Conservation (phyloP, 1,284 basidiomycete species). For the Sphaerobolus stellatus region DNA sequence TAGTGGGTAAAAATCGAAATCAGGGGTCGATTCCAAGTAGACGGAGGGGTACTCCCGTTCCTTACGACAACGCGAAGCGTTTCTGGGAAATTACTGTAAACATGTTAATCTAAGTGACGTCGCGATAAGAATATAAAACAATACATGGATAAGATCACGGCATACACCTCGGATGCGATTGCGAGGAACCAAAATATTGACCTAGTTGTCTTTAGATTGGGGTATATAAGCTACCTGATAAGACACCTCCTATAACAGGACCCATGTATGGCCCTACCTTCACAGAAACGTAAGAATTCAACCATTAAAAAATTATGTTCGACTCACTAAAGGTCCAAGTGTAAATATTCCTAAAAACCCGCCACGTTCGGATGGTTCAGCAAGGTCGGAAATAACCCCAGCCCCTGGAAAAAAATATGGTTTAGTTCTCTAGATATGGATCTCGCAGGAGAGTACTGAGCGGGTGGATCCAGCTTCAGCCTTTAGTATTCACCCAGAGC, state of each 20-base stretch:
- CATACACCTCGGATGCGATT: slow-evolving; percentile 55
- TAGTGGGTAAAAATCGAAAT: slow-evolving; percentile 46
- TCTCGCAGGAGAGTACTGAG: too few relatives aligned
- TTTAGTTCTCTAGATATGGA: too few relatives aligned
- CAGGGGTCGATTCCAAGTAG: slow-evolving; percentile 50
- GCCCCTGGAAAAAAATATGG: slow-evolving; percentile 14
- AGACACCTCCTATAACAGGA: slow-evolving; percentile 58
- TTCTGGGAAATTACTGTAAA: slow-evolving; percentile 57
- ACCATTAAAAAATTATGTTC: not conserved
- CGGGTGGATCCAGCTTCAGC: too few relatives aligned
- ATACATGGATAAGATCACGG: slow-evolving; percentile 55
- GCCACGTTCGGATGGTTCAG: slow-evolving; percentile 38
- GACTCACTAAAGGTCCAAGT: slow-evolving; percentile 38
- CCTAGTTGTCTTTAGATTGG: slow-evolving; percentile 31
- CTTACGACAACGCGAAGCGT: slow-evolving; percentile 56
- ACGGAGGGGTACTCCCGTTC: slow-evolving; percentile 54
- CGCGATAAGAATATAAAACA: slow-evolving; percentile 22
- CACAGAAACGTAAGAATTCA: not conserved
- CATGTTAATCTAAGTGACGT: not conserved
- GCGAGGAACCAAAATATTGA: slow-evolving; percentile 80
- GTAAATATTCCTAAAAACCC: slow-evolving; percentile 39
- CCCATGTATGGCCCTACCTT: slow-evolving; percentile 53
- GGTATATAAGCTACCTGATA: slow-evolving; percentile 46
- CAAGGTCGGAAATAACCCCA: slow-evolving; percentile 41
- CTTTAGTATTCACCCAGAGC: slow-evolving; percentile 43